Percentiles rank a stretch among this genome's conserved stretches.
Evolutionary conservation across 1,139 yeast genomes (phyloP).

Genomic region (Kodamaea ohmeri): DNA sequence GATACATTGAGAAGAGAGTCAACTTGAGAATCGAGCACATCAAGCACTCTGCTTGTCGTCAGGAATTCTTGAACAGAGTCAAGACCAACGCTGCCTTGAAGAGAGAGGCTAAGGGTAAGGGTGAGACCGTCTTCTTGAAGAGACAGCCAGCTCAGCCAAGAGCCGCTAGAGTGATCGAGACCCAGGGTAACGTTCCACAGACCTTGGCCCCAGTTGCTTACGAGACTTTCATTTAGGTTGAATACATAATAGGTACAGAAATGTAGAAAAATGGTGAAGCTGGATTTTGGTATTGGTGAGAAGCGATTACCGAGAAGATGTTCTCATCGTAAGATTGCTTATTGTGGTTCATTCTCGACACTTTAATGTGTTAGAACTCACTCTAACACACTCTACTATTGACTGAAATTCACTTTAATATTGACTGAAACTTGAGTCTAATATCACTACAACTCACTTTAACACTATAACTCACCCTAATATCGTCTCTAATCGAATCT

Average conservation of each 20-base stretch:
- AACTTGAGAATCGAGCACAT: conserved; percentile 98
- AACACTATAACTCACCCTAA: too few species aligned
- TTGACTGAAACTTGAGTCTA: too few species aligned
- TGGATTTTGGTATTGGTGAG: too few species aligned
- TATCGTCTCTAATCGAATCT: too few species aligned
- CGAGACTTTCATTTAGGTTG: conserved; percentile 92
- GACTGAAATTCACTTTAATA: too few species aligned
- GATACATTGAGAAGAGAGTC: conserved; percentile 98
- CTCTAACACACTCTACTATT: too few species aligned
- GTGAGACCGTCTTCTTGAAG: conserved; percentile 88
- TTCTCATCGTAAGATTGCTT: too few species aligned
- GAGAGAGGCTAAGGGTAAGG: conserved; percentile 92
- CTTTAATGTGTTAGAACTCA: too few species aligned
- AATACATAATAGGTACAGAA: conserved; percentile 3
- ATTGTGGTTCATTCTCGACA: too few species aligned
- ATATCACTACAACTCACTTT: too few species aligned
- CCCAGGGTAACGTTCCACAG: conserved; percentile 83
- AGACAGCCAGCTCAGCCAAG: conserved; percentile 99
- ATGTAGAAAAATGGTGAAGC: too few species aligned
- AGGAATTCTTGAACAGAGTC: conserved; percentile 98
- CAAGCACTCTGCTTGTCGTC: conserved; percentile 99
- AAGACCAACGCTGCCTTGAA: conserved; percentile 92
- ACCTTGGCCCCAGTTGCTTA: conserved; percentile 98
- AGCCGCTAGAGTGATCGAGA: conserved; percentile 78
- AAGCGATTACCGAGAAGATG: too few species aligned